These are phyloP conservation scores for Fistulifera solaris DNA, from an alignment of 108 stramenopile genomes.

Conservation along the genomic window DNA sequence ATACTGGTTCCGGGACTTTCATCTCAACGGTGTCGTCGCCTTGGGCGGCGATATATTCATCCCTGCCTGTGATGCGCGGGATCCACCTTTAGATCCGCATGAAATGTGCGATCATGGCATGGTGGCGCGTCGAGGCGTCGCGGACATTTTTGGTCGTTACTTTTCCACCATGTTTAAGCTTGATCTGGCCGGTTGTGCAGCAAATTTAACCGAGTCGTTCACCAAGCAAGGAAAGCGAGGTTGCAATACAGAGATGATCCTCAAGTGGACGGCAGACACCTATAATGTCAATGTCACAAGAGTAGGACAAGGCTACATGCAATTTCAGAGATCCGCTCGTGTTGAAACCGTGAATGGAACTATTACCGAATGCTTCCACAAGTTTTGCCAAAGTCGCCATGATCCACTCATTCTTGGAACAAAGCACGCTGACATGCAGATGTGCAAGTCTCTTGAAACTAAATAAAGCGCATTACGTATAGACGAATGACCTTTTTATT, in stretches of 20 bases:
- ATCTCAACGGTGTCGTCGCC: constrained; percentile 6
- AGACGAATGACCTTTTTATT: too few relatives aligned
- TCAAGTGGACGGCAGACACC: constrained; percentile 4
- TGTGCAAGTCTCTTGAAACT: too few relatives aligned
- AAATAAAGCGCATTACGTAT: too few relatives aligned
- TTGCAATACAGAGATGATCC: constrained; percentile 17
- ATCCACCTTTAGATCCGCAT: constrained; percentile 6
- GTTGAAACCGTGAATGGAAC: constrained; percentile 2
- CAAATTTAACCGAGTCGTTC: not conserved
- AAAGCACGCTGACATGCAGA: too few relatives aligned
- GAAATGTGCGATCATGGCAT: constrained; percentile 11
- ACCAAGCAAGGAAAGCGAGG: constrained; percentile 1
- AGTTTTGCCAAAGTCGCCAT: constrained; percentile 13
- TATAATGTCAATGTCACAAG: not conserved
- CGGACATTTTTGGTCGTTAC: constrained; percentile 14
- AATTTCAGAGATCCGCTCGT: constrained; percentile 8
- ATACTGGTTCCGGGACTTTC: constrained; percentile 9
- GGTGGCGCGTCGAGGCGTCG: not conserved
- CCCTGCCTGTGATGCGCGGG: constrained; percentile 10
- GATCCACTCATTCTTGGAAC: too few relatives aligned
- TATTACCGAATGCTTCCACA: constrained; percentile 12
- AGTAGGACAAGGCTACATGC: constrained; percentile 11
- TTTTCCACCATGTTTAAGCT: constrained; percentile 5
- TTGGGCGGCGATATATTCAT: constrained; percentile 4
- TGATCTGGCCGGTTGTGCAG: constrained; percentile 2